Percentiles rank a stretch among this genome's conserved stretches.
Conservation (phyloP, 768 basidiomycete genomes). For the Naganishia kalamii region DNA sequence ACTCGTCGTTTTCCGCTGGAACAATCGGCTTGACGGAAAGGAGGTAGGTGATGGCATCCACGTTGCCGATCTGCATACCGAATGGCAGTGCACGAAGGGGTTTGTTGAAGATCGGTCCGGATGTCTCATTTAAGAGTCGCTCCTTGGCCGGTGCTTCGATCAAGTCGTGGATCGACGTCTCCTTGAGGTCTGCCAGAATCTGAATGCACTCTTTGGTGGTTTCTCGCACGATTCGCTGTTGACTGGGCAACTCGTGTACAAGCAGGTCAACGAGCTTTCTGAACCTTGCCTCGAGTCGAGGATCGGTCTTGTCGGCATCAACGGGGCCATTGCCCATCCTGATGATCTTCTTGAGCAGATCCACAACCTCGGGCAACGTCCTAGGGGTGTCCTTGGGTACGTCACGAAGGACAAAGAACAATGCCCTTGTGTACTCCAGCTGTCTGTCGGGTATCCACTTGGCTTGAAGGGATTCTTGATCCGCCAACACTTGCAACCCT, state of each 20-base stretch:
- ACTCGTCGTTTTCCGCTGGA: conserved; percentile 84
- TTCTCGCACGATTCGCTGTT: conserved; percentile 75
- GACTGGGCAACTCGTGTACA: conserved; percentile 72
- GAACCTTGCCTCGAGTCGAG: conserved; percentile 48
- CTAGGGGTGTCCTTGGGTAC: conserved; percentile 82
- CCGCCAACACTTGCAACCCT: conserved; percentile 74
- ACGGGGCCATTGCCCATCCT: conserved; percentile 35
- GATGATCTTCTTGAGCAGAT: conserved; percentile 56
- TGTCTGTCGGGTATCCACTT: conserved; percentile 81
- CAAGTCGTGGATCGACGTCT: conserved; percentile 68
- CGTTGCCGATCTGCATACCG: conserved; percentile 92
- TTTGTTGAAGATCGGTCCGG: conserved; percentile 73
- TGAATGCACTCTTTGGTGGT: conserved; percentile 75
- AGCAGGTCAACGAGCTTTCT: conserved; percentile 71
- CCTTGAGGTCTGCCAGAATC: conserved; percentile 66
- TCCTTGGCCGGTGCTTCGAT: conserved; percentile 68
- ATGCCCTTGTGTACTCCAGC: conserved; percentile 78
- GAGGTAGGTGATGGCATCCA: conserved; percentile 91
- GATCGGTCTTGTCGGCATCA: conserved; percentile 34
- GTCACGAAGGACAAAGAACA: conserved; percentile 88
- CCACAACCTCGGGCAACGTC: conserved; percentile 68
- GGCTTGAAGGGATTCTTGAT: conserved; percentile 62
- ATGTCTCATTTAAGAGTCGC: conserved; percentile 64
- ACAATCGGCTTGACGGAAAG: conserved; percentile 81
- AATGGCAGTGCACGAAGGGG: conserved; percentile 91